phyloP scores from a whole-genome alignment of 2,329 filamentous ascomycete species.

The Cercospora sp. region DNA sequence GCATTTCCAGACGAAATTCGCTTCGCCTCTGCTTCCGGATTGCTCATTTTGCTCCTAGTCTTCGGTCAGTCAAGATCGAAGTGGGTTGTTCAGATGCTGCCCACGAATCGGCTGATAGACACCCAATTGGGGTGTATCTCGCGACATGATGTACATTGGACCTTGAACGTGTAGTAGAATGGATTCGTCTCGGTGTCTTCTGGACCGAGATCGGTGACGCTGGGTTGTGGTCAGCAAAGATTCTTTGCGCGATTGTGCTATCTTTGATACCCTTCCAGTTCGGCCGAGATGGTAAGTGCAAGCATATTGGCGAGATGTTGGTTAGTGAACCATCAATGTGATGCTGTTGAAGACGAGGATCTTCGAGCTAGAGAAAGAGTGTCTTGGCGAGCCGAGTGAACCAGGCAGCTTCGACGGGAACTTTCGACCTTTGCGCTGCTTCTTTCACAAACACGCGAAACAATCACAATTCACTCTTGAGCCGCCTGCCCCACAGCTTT shows the following conservation, averaged over 20 bases:
- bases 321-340: constrained; percentile 13
- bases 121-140: constrained; percentile 87
- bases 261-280: constrained; percentile 63
- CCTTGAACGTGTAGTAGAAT: constrained; percentile 97
- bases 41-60: constrained; percentile 81
- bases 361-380: neutral
- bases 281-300: constrained; percentile 65
- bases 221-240: constrained; percentile 43
- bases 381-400: constrained; percentile 5
- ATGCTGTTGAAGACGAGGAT: constrained; percentile 5
- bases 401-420: constrained; percentile 1
- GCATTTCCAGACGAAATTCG: constrained; percentile 99
- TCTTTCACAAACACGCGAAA: neutral
- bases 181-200: constrained; percentile 76
- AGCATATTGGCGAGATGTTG: constrained; percentile 56
- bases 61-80: neutral
- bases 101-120: constrained; percentile 82
- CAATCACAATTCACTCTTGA: neutral
- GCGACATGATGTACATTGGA: constrained; percentile 96
- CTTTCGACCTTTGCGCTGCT: neutral
- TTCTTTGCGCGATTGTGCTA: neutral
- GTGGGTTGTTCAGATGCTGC: constrained; percentile 35
- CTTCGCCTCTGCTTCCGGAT: constrained; percentile 89
- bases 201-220: constrained; percentile 86
- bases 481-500: neutral